phyloP scores from a whole-genome alignment of 805 yeast genomes.

The Soucietia sequanensis region DNA sequence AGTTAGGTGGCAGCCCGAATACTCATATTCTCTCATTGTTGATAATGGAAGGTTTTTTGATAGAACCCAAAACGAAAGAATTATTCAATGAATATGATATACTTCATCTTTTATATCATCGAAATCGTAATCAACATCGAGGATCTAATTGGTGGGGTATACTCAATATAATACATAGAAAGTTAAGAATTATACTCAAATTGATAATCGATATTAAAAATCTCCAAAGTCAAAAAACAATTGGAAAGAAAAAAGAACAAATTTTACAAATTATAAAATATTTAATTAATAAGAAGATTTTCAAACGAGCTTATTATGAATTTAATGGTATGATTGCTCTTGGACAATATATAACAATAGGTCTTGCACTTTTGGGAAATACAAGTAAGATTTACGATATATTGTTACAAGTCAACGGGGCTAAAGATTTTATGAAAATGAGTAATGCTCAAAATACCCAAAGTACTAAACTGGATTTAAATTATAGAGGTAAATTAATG shows the following conservation, averaged over 20 bases:
- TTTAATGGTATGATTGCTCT: constrained; percentile 65
- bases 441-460: neutral
- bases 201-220: constrained; percentile 12
- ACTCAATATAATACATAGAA: constrained; percentile 61
- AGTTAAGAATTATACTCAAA: constrained; percentile 40
- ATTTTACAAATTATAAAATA: constrained; percentile 17
- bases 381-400: constrained; percentile 43
- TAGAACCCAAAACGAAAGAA: neutral
- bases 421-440: constrained; percentile 1
- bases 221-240: constrained; percentile 5
- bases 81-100: constrained; percentile 52
- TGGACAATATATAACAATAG: constrained; percentile 76
- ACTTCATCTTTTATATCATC: constrained; percentile 62
- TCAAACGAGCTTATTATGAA: constrained; percentile 51
- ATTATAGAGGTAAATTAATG: too few species aligned
- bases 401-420: constrained; percentile 18
- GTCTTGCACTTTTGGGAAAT: constrained; percentile 63
- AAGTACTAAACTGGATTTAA: too few species aligned
- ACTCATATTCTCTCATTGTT: too few species aligned
- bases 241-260: constrained; percentile 11
- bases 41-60: neutral
- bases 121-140: constrained; percentile 76
- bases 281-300: constrained; percentile 33
- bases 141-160: constrained; percentile 75
- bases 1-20: too few species aligned